Base-by-base conservation (phyloP, 2,329 filamentous ascomycete species). In the Intubia oerlemansii region DNA sequence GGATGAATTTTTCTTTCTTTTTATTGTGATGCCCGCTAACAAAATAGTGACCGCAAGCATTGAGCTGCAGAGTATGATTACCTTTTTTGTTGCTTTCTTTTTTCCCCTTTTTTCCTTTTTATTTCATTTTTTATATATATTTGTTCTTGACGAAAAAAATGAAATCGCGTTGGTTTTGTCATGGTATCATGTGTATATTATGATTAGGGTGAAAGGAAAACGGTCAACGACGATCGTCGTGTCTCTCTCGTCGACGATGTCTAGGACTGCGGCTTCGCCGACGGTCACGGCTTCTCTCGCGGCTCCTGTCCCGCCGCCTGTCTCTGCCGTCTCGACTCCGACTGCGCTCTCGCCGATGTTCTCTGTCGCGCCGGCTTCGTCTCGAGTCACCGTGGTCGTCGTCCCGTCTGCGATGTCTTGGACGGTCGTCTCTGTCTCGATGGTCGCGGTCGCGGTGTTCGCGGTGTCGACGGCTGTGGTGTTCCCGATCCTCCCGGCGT, bases 381-480 rank as follows among this genome's bases (percentile, higher is more conserved):
- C 24, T 23, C 0, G 15, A 17, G 22, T 20, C 24, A 19, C 26
- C 24, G 15, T 26, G 16, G 7, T 18, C n/a, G n/a, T 43, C 45
- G 5, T 47, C 42, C 13, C 46, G 42, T n/a, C n/a, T n/a, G n/a
- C n/a, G n/a, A n/a, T n/a, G 5, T 46, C 41, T 12, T 46, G 42
- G 38, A 45, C 38, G 42, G 39, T 44, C 42, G 30, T 33, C 33
- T 39, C 26, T 16, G 6, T 25, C 13, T 13, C n/a, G 17, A 1
- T 16, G 17, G 9, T 24, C 21, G 9, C 28, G 24, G 10, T 25
- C 25, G 4, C 25, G 12, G 5, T 25, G n/a, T 9, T 14, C 3
- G 3, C 15, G 13, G 14, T 17, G 6, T 11, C 24, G 6, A 13
- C 22, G 4, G 9, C n/a, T 21, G n/a, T 10, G 17, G 10, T 11